These are phyloP conservation scores for Vanrija sp. DNA, from an alignment of 1,284 basidiomycete genomes.

Conservation along the genomic window DNA sequence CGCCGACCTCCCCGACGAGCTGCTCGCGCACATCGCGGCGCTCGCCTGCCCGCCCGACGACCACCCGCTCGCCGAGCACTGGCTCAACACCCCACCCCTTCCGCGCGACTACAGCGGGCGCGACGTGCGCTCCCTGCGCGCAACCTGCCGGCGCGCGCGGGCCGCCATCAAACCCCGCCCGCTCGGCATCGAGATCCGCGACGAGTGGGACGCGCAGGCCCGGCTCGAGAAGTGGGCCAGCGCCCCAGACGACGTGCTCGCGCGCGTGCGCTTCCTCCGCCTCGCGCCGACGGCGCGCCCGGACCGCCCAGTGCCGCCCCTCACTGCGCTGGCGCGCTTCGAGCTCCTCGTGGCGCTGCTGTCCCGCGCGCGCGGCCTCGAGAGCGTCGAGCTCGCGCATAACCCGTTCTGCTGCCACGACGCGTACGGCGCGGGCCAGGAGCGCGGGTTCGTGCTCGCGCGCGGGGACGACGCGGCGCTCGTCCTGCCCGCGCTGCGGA, in stretches of 20 bases:
- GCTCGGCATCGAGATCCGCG: neutral
- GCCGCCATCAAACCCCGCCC: neutral
- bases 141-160: neutral
- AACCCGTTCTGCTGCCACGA: conserved; percentile 6
- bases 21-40: too few species aligned
- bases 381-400: neutral
- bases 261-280: neutral
- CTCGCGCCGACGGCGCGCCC: neutral
- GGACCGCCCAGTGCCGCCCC: neutral
- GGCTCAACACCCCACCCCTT: too few species aligned
- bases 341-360: neutral
- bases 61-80: too few species aligned
- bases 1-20: too few species aligned
- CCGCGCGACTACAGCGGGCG: too few species aligned
- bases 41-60: too few species aligned
- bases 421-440: conserved; percentile 1
- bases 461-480: neutral
- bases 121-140: conserved; percentile 2
- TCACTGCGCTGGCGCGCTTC: neutral
- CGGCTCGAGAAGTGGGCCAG: neutral
- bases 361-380: neutral
- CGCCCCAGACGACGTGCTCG: conserved; percentile 1
- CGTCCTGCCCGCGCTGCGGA: neutral
- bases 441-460: neutral
- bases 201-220: neutral